Base-by-base conservation (phyloP, 768 basidiomycete genomes). In the Boletus sensibilis region DNA sequence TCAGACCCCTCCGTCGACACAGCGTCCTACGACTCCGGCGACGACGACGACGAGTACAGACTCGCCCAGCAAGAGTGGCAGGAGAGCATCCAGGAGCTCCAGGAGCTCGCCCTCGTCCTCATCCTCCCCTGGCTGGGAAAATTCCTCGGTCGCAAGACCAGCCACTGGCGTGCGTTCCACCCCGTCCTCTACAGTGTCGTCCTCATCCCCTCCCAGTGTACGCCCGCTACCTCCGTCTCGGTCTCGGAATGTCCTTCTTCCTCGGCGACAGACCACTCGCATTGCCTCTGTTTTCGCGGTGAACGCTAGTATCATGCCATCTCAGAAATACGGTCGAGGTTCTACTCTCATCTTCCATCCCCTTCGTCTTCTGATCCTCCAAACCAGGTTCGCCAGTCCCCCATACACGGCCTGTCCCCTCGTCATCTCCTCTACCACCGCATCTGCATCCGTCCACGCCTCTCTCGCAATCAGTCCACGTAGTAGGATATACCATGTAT, bases 21-120 rank as follows among this genome's bases (percentile, higher is more conserved):
- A 41, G 57, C 55, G 20, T 84, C 82, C 34, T 83, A 82, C 68
- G 84, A 85, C 69, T 65, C 63, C 29, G 82, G 85, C 60, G 88
- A 85, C 69, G 68, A 72, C 37, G 85, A 87, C 60, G 88, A 90
- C 55, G 90, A 93, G 64, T 84, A 83, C 63, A 82, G 78, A 39
- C 76, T 88, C 45, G 89, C 90, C 3, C 90, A 94, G 72, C 81
- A 88, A 68, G 94, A 97, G 75, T 96, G 94, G 94, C 88, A 94
- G 65, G 94, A 97, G 72, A 91, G 88, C 65, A 66, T 96, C 48
- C 75, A 86, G 57, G 93, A 97, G 69, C 79, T 97, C 43, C 86
- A 90, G 68, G 82, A 92, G 68, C 82, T 96, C 20, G 73, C 91
- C 50, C 82, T 88, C 37, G 78, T 92, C 54, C 87, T 95, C 25